Evolutionary conservation across 176 grass and related monocot species (phyloP).

Genomic region (Hyparrhenia diplandra): DNA sequence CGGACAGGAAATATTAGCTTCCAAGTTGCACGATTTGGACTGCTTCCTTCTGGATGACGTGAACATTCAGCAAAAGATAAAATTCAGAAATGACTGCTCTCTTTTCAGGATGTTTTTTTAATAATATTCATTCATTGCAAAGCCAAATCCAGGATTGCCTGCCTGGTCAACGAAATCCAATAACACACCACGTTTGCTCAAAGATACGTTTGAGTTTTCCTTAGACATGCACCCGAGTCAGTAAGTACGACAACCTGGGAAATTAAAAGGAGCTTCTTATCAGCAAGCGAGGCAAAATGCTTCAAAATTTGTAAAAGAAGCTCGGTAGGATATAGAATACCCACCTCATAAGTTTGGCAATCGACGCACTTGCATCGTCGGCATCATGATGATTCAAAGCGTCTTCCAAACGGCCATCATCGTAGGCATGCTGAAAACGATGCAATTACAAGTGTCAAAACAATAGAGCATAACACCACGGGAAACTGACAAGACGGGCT

Average conservation of each 20-base stretch:
- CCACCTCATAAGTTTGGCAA: constrained; percentile 61
- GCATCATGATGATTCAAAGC: constrained; percentile 56
- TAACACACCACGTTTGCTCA: background rate
- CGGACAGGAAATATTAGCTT: constrained; percentile 4
- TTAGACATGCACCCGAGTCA: constrained; percentile 56
- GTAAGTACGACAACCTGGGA: constrained; percentile 56
- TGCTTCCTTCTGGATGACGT: constrained; percentile 21
- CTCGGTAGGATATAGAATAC: background rate
- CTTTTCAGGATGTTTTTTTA: constrained; percentile 20
- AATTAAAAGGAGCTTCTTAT: background rate
- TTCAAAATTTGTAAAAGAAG: background rate
- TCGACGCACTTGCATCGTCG: constrained; percentile 42
- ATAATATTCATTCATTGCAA: constrained; percentile 22
- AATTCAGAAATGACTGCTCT: background rate
- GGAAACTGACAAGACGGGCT: background rate
- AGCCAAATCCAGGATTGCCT: background rate
- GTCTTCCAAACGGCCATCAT: constrained; percentile 78
- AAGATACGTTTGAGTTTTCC: background rate
- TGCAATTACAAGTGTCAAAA: constrained; percentile 17
- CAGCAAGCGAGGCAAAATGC: background rate
- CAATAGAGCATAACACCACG: background rate
- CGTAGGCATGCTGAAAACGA: constrained; percentile 70
- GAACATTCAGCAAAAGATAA: background rate
- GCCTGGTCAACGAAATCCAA: background rate
- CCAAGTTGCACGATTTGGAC: background rate